Evolutionary conservation across 371 early-diverging fungal genomes (phyloP), one percentile per base, ranked within the genome.

Genomic region (Lichtheimia hyalospora): DNA sequence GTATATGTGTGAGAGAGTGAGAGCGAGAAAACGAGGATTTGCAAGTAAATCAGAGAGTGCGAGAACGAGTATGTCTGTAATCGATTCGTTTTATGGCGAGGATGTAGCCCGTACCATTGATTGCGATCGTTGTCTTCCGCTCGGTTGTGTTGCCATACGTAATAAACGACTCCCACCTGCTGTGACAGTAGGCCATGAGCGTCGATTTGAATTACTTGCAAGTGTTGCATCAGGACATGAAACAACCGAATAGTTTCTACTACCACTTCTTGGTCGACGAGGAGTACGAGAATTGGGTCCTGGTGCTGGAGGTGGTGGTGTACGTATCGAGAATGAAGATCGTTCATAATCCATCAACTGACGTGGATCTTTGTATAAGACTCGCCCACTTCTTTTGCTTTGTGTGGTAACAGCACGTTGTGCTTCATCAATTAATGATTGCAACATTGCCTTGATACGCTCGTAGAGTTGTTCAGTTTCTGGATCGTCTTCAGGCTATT

Each of bases 401-500:
- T 69, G 63, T 55, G 61, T 55, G 16, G 52, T 40, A 57, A 77
- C 60, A 21, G 78, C 78, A 23, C 55, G 48, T 62, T 77, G 73
- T 25, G 78, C 78, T 58, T 77, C 72, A 39, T 77, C 74, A 53
- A 77, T 77, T 10, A 77, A 57, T 13, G 61, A 54, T 39, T 64
- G 41, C 16, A 77, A 53, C 67, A 72, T 70, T 3, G 43, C 23
- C 24, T 68, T 61, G 14, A 77, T 54, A 21, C 71, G 66, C 49
- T 74, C 66, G 54, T 67, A 77, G 13, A 73, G 66, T 42, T 63
- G 70, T 52, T 77, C 78, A 24, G 70, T 66, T 5, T 67, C 60
- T 14, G 61, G 70, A 23, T 73, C 65, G 16, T 63, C 43, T 1
- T 51, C 46, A 25, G 23, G 34, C 58, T 49, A 49, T n/a, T 2